A percentile compares a stretch with the other conserved stretches of the same genome.
These are phyloP conservation scores for Camptophora hylomeconis DNA, from an alignment of 2,329 filamentous ascomycete genomes.

Conservation along the genomic window DNA sequence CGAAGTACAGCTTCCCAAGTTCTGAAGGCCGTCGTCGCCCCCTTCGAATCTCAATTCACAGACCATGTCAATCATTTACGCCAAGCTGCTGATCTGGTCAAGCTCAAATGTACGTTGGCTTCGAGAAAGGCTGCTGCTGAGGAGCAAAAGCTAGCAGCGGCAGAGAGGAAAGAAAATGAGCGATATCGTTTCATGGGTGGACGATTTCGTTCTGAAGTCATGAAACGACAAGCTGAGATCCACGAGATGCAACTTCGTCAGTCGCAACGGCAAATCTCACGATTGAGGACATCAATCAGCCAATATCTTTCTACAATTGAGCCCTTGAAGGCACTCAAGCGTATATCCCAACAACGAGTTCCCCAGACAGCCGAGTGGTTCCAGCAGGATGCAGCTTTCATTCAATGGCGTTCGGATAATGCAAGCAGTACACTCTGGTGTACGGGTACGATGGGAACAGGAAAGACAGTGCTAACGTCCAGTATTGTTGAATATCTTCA, in stretches of 20 bases:
- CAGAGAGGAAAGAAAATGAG: slow-evolving; percentile 1
- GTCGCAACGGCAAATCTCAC: slow-evolving; percentile 1
- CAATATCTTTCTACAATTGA: slow-evolving; percentile 9
- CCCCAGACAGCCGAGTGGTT: slow-evolving; percentile 10
- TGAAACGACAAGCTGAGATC: slow-evolving; percentile 2
- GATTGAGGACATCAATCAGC: slow-evolving; percentile 6
- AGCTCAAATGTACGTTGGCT: slow-evolving; percentile 5
- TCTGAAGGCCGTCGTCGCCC: slow-evolving; percentile 5
- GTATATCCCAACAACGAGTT: slow-evolving; percentile 8
- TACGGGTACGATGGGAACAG: slow-evolving; percentile 14
- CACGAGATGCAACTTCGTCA: slow-evolving; percentile 3
- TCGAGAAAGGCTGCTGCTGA: slow-evolving; percentile 1
- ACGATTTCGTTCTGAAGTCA: neutral
- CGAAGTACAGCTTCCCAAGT: slow-evolving; percentile 7
- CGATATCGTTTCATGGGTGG: neutral
- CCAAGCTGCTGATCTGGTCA: slow-evolving; percentile 2
- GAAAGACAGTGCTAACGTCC: slow-evolving; percentile 16
- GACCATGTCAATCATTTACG: slow-evolving; percentile 2
- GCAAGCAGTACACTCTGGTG: slow-evolving; percentile 10
- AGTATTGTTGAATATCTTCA: slow-evolving; percentile 11
- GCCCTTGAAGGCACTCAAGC: slow-evolving; percentile 12
- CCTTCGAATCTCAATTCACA: slow-evolving; percentile 9
- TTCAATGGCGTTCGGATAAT: slow-evolving; percentile 7
- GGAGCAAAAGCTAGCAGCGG: neutral
- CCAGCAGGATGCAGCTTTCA: slow-evolving; percentile 6